phyloP scores from a whole-genome alignment of 805 yeast species.

The Lipomyces sp. region DNA sequence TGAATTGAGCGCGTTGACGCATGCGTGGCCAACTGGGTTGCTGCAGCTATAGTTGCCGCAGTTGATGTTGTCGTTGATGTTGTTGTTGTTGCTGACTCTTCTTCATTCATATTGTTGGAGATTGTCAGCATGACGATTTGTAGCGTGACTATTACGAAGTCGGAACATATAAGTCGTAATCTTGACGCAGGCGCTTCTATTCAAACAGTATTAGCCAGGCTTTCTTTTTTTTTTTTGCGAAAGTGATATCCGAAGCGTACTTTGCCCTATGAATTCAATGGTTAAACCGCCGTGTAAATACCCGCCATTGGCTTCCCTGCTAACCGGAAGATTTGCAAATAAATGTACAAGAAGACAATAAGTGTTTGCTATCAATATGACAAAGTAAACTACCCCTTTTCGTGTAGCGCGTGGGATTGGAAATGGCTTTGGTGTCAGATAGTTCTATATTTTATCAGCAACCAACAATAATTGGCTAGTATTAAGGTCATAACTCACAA shows the following conservation, averaged over 20 bases:
- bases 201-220: not conserved
- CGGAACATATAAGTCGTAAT: conserved; percentile 17
- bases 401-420: conserved; percentile 27
- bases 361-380: conserved; percentile 25
- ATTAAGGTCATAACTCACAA: conserved; percentile 21
- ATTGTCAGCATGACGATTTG: conserved; percentile 23
- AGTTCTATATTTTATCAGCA: conserved; percentile 25
- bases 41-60: conserved; percentile 20
- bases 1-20: conserved; percentile 12
- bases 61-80: conserved; percentile 5
- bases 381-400: conserved; percentile 14
- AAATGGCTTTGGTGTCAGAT: conserved; percentile 37
- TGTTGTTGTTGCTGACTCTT: conserved; percentile 9
- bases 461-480: not conserved
- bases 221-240: not conserved
- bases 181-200: conserved; percentile 31
- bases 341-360: conserved; percentile 33
- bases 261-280: conserved; percentile 37
- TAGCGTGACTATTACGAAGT: conserved; percentile 18
- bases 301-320: conserved; percentile 33
- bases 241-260: conserved; percentile 14
- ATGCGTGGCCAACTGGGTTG: conserved; percentile 22
- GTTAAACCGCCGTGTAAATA: conserved; percentile 38
- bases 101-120: conserved; percentile 12
- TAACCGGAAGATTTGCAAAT: conserved; percentile 24